Evolutionary conservation across 2,329 filamentous ascomycete species (phyloP), one percentile per base, ranked within the genome.

Genomic region (Arthrinium phaeospermum): DNA sequence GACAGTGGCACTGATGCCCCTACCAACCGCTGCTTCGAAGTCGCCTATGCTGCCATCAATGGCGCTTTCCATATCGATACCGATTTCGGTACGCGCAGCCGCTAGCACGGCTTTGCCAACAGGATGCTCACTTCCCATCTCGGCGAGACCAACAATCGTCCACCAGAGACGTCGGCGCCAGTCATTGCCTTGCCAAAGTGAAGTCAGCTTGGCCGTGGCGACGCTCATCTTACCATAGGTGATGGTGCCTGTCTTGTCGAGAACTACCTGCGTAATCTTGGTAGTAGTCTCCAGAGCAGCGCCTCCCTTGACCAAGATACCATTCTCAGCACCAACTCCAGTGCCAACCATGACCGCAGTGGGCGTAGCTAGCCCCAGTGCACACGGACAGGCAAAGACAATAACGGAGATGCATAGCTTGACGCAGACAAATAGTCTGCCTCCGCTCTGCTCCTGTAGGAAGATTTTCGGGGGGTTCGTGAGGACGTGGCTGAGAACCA

Each of bases 341-440:
- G 96, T 98, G 61, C 96, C 96, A 44, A 99, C 96, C 96, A 99
- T 98, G 80, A 99, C 95, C 2, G 96, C 96, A 0, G 96, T 99
- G 2, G 96, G 96, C 1, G 96, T 98, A 34, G 95, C 95, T 24
- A 99, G 88, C 71, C 96, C 96, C n/a, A 99, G 90, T 1, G 96
- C 96, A 80, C 96, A 99, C 24, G 96, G 96, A 80, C 96, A 99
- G 5, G 96, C 96, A 81, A 99, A 98, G 27, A 98, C 96, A 79
- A 99, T 97, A 76, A 99, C 96, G 0, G 96, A 97, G 77, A 99
- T 99, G 83, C 96, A 98, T 22, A 99, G 91, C 85, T 98, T 97
- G 75, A 98, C 86, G 80, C 96, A 99, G 2, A 98, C 94, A 94
- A 99, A 98, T 75, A 98, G 86, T 80, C 94, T 96, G 71, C 96